Evolutionary conservation across 1,284 basidiomycete species (phyloP).

Genomic region (Cutaneotrichosporon dermatis): DNA sequence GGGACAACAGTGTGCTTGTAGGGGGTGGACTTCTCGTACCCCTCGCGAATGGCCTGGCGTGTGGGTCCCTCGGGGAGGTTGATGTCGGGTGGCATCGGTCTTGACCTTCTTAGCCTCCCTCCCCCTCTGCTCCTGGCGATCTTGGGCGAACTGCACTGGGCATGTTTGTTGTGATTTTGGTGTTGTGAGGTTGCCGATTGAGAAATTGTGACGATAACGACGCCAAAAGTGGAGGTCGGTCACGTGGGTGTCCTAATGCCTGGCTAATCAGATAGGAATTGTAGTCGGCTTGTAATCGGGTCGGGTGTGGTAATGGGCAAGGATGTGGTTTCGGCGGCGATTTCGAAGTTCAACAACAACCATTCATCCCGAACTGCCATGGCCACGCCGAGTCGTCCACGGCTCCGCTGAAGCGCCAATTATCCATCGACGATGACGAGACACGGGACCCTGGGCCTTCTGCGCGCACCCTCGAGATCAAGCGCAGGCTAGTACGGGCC

Average conservation of each 20-base stretch:
- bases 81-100: slow-evolving; percentile 24
- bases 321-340: no score
- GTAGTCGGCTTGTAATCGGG: no score
- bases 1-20: slow-evolving; percentile 82
- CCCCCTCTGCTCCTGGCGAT: slow-evolving; percentile 18
- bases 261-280: no score
- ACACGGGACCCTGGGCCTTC: not conserved
- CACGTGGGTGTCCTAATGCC: not conserved
- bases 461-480: slow-evolving; percentile 21
- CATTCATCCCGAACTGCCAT: not conserved
- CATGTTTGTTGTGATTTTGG: slow-evolving; percentile 20
- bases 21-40: slow-evolving; percentile 62
- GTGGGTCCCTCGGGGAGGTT: slow-evolving; percentile 23
- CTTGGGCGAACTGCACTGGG: slow-evolving; percentile 27
- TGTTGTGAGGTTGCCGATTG: not conserved
- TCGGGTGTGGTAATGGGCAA: no score
- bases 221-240: slow-evolving; percentile 4
- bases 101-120: slow-evolving; percentile 28
- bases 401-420: slow-evolving; percentile 3
- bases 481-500: slow-evolving; percentile 35
- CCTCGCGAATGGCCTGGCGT: slow-evolving; percentile 30
- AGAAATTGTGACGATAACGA: not conserved
- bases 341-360: not conserved
- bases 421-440: not conserved
- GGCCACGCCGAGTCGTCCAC: slow-evolving; percentile 5